Conservation (phyloP, 306 rosid species). For the apple (Malus domestica) region DNA sequence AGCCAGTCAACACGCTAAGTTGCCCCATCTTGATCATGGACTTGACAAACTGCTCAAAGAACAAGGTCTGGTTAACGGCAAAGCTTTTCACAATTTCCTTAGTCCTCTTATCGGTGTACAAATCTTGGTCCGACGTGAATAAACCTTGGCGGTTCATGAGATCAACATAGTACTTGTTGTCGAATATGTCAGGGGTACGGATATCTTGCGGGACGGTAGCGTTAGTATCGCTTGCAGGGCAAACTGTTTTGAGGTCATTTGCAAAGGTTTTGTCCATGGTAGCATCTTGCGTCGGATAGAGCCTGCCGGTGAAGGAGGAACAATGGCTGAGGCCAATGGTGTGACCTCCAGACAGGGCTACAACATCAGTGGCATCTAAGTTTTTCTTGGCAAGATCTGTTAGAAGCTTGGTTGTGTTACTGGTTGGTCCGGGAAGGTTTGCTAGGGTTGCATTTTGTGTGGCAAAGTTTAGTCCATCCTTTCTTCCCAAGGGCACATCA, state of each 20-base stretch:
- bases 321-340: conserved; percentile 53
- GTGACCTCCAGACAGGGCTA: conserved; percentile 59
- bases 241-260: conserved; percentile 24
- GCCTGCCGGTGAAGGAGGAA: conserved; percentile 29
- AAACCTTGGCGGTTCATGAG: conserved; percentile 50
- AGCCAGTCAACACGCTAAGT: conserved; percentile 40
- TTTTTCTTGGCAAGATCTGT: conserved; percentile 14
- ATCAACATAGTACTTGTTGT: conserved; percentile 51
- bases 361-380: conserved; percentile 36
- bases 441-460: conserved; percentile 8
- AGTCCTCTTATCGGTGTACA: conserved; percentile 23
- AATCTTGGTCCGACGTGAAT: conserved; percentile 62
- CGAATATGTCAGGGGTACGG: conserved; percentile 41
- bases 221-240: conserved; percentile 12
- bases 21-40: conserved; percentile 53
- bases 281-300: conserved; percentile 42
- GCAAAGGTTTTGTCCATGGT: conserved; percentile 45
- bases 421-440: conserved; percentile 33
- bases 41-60: conserved; percentile 42
- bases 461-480: conserved; percentile 37
- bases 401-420: conserved; percentile 19
- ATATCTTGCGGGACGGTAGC: conserved; percentile 36
- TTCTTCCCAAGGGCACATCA: conserved; percentile 51
- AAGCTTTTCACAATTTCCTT: conserved; percentile 38
- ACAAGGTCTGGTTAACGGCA: conserved; percentile 31